phyloP scores from a whole-genome alignment of 2,329 filamentous ascomycete species.

The Tolypocladium amazonense region DNA sequence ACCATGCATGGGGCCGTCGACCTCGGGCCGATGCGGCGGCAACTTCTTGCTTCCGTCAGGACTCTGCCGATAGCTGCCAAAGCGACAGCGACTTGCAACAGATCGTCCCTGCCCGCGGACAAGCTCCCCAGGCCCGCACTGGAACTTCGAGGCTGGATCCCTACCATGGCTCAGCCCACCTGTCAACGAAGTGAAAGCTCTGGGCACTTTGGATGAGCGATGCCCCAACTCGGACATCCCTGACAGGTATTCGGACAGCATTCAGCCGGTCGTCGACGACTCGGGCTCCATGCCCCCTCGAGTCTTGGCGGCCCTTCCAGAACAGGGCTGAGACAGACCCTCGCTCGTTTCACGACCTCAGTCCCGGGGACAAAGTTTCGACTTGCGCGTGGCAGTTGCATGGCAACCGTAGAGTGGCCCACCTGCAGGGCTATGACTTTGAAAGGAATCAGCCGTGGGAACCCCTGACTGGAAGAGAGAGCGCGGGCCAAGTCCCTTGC shows the following conservation, averaged over 20 bases:
- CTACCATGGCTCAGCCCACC: background rate
- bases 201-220: conserved; percentile 1
- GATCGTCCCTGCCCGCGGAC: background rate
- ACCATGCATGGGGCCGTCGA: background rate
- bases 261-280: background rate
- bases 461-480: background rate
- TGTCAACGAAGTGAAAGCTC: background rate
- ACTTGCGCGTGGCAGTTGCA: conserved; percentile 1
- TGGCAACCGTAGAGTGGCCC: background rate
- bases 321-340: background rate
- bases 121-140: background rate
- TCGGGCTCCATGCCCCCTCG: background rate
- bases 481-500: background rate
- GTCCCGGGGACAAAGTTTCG: conserved; percentile 2
- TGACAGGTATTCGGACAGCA: conserved; percentile 3
- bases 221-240: background rate
- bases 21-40: background rate
- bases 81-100: background rate
- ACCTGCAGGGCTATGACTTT: background rate
- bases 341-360: conserved; percentile 6
- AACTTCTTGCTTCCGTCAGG: background rate
- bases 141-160: background rate
- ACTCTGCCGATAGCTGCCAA: background rate
- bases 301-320: conserved; percentile 2
- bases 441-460: background rate